Evolutionary conservation across 1,284 basidiomycete species (phyloP), one percentile per base, ranked within the genome.

Genomic region (Irpex rosettiformis): DNA sequence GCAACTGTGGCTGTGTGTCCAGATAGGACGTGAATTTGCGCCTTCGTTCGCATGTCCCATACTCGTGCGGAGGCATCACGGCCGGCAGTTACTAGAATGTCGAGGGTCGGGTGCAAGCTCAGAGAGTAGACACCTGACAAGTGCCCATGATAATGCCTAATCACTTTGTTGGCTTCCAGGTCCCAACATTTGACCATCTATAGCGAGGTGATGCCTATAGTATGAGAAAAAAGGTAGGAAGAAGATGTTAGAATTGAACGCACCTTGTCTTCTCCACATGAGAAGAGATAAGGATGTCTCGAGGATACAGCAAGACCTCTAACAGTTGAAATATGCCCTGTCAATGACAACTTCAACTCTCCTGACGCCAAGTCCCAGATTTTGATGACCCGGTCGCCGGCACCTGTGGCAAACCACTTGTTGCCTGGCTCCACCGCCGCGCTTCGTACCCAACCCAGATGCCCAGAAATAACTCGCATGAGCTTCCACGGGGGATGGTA

Each of bases 181-280:
- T 99, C 96, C 97, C 97, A 99, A 69, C 97, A 99, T 78, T 98
- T 99, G 49, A 99, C 96, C 93, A 97, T 97, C 92, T 94, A 25
- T 47, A 10, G 21, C 40, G 18, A 25, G 45, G n/a, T 25, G 13
- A 28, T n/a, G n/a, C n/a, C n/a, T n/a, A 40, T 43, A 55, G 48
- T 11, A 11, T 27, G 8, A 45, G 21, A 18, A 18, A 11, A n/a
- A 18, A n/a, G n/a, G n/a, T n/a, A n/a, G 43, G 43, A 7, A 18
- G 28, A 25, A 8, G 33, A 11, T 37, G 27, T 29, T 27, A 18
- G 37, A 21, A n/a, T 8, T n/a, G 3, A 24, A 52, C 81, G 59
- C 56, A 91, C 91, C 84, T 98, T 98, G 76, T 99, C 96, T 75
- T 99, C 96, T 56, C 93, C 95, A 61, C 92, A 95, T 5, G 94